A percentile compares a stretch with the other conserved stretches of the same genome.
These are phyloP conservation scores for Cucurbitaria berberidis DNA, from an alignment of 2,329 filamentous ascomycete genomes.

Conservation along the genomic window DNA sequence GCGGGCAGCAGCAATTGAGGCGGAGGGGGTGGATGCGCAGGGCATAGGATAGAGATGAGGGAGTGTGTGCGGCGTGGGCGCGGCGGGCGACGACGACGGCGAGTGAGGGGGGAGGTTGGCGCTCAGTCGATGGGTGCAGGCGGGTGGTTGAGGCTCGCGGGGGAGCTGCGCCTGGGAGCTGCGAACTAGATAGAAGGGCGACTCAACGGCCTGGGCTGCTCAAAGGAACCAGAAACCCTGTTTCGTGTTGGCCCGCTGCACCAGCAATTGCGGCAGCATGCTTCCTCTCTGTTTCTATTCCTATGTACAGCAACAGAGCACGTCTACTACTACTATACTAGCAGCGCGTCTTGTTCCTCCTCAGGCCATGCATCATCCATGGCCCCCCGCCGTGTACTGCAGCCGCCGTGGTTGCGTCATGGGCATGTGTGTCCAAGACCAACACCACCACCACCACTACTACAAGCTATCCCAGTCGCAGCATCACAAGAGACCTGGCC, in stretches of 20 bases:
- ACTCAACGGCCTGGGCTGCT: neutral
- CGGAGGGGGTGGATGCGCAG: conserved; percentile 10
- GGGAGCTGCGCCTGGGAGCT: conserved; percentile 11
- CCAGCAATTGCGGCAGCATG: neutral
- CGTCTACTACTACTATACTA: too few relatives aligned
- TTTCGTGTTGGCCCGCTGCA: neutral
- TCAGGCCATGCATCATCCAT: too few relatives aligned
- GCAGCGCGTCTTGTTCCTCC: too few relatives aligned
- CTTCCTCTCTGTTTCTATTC: neutral
- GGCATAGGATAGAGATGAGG: conserved; percentile 17
- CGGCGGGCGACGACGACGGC: neutral
- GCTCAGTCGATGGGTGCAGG: neutral
- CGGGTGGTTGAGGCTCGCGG: conserved; percentile 15
- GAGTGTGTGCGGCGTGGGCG: conserved; percentile 2
- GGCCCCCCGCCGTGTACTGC: neutral
- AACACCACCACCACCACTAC: too few relatives aligned
- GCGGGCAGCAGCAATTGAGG: conserved; percentile 12
- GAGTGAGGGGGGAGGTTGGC: conserved; percentile 3
- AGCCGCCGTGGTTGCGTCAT: conserved; percentile 1
- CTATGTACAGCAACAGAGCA: neutral
- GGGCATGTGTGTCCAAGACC: too few relatives aligned
- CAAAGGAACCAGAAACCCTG: conserved; percentile 6
- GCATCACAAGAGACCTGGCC: neutral
- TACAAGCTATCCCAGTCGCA: neutral
- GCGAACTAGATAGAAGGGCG: neutral